Base-by-base conservation (phyloP, 2,329 filamentous ascomycete species). In the Clarireedia paspali region DNA sequence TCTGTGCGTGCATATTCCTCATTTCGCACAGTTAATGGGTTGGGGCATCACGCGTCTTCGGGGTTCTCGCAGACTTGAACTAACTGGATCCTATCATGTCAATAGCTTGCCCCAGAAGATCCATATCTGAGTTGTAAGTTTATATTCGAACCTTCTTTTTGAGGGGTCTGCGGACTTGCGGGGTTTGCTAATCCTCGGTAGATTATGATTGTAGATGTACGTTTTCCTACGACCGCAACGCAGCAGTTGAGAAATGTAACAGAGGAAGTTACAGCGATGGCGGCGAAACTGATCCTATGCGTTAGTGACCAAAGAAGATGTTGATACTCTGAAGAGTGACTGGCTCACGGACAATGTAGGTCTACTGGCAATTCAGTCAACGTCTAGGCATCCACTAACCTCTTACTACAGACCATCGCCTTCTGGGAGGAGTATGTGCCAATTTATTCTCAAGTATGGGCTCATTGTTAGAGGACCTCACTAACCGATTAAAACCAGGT, bases 291-390 rank as follows among this genome's bases (percentile, higher is more conserved):
- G 57, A 54, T 23, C 5, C 39, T 24, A 66, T 60, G 45, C 61
- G 57, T 64, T 60, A 91, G 89, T 97, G 64, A 96, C 89, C 50
- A 83, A 85, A 69, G 89, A 94, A 70, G 94, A 99, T 72, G 82
- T 97, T 63, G 88, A 91, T 70, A 86, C 87, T 15, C 81, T 99
- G 57, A 90, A 88, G 73, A 79, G 88, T 72, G 94, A 96, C 77
- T 99, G 94, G 94, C 78, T 99, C 52, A 96, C 92, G 45, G 94
- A 99, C 71, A 96, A 96, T 75, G 89, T 91, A 77, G 14, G 46
- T 59, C 58, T 50, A 34, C 10, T 63, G 50, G 24, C 24, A 44
- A 44, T 57, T 57, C 39, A 24, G 12, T 12, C 17, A 40, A 42
- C 30, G 55, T 36, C 15, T 12, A 47, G 15, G 14, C 15, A 26